Base-by-base conservation (phyloP, 371 early-diverging fungal genomes). In the Syncephalastrum racemosum region DNA sequence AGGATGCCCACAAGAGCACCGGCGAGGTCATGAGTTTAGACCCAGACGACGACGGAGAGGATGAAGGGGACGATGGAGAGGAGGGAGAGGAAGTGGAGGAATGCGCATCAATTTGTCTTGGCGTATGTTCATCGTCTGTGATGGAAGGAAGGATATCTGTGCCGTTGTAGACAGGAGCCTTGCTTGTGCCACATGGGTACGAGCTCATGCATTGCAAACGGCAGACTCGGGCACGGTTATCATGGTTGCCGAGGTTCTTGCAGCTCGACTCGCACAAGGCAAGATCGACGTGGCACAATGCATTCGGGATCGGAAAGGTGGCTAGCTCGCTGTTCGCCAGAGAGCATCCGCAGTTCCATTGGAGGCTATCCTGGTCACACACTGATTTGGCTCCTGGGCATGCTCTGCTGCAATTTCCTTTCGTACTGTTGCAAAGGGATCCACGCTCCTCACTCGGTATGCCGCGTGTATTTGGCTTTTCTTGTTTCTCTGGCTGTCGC, bases 211-310 rank as follows among this genome's bases (percentile, higher is more conserved):
- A 54, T 18, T 54, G 54, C 44, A 54, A 25, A 46, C 46, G 54
- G 20, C 54, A 54, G 12, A 54, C 31, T 7, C 46, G 44, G 46
- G 45, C 46, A n/a, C 18, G 44, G 44, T 54, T 54, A 4, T 31
- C 45, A 18, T 54, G 54, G 14, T 45, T 46, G 18, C 54, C 54
- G 10, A 54, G 13, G 16, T 54, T 40, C 20, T 43, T 40, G 20
- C 54, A 54, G 54, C 46, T 54, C 8, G 31, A 27, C 10, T 54
- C 42, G 19, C 54, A 54, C 19, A 54, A 19, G 7, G 24, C 43
- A 45, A 43, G 54, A 54, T 54, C 54, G 16, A 54, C 31, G 24
- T 27, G 45, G 36, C 54, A 54, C 54, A 54, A 25, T 16, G 40
- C 42, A 25, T 46, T 16, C 27, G 54, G 54, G 27, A 54, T 54